Evolutionary conservation across 257 asterid species (phyloP).

Genomic region (Lantana camara): DNA sequence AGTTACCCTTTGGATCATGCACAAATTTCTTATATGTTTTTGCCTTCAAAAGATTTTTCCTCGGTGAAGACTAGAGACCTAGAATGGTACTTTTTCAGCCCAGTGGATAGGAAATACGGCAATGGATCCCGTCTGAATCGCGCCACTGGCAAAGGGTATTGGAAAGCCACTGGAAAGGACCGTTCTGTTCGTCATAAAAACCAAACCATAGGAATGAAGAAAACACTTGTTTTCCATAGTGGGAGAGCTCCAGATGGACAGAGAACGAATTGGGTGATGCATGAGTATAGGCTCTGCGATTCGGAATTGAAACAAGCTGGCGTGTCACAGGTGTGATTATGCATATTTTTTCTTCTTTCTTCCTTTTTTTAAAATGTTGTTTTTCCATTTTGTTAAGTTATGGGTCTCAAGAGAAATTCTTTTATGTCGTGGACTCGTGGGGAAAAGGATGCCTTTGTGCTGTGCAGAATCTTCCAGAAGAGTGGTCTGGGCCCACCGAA

Average conservation of each 20-base stretch:
- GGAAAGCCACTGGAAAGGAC: conserved; percentile 98
- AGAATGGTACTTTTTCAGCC: conserved; percentile 95
- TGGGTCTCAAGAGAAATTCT: conserved; percentile 34
- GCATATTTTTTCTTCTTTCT: background rate
- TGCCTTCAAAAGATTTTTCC: conserved; percentile 48
- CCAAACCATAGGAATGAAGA: conserved; percentile 79
- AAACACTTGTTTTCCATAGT: conserved; percentile 85
- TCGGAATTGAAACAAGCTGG: conserved; percentile 68
- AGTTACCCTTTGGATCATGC: conserved; percentile 8
- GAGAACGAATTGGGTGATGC: conserved; percentile 97
- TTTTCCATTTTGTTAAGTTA: background rate
- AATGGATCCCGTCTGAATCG: conserved; percentile 92
- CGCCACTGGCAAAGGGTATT: conserved; percentile 88
- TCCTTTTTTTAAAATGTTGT: no score
- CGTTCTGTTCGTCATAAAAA: conserved; percentile 70
- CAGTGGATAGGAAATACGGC: conserved; percentile 86
- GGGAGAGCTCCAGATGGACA: conserved; percentile 96
- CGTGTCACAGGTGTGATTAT: conserved; percentile 61
- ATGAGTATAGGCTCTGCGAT: conserved; percentile 80
- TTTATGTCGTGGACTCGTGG: conserved; percentile 29
- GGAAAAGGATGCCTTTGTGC: conserved; percentile 89
- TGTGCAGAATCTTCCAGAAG: conserved; percentile 89
- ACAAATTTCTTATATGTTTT: conserved; percentile 16
- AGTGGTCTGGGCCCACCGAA: conserved; percentile 94
- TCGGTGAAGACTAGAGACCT: conserved; percentile 77